Percentiles rank a stretch among this genome's conserved stretches.
phyloP scores from a whole-genome alignment of 495 filamentous ascomycete genomes.

The Terfezia boudieri region DNA sequence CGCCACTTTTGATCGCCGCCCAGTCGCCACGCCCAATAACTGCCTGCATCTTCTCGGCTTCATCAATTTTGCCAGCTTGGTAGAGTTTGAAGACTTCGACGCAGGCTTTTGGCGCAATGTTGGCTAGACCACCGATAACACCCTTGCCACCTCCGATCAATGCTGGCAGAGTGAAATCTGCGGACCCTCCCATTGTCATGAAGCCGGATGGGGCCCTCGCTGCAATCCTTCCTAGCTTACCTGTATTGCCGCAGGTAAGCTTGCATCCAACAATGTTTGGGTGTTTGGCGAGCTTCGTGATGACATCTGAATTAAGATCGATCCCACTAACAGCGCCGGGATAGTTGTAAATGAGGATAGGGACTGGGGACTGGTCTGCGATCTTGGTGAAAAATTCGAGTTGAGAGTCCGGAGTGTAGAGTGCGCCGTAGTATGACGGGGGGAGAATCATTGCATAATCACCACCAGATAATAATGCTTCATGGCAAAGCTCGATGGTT shows the following conservation, averaged over 20 bases:
- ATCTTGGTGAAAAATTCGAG: conserved; percentile 55
- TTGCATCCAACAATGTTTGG: conserved; percentile 80
- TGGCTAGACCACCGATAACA: conserved; percentile 65
- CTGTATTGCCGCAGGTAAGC: conserved; percentile 84
- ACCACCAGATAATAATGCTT: conserved; percentile 51
- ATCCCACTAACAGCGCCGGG: conserved; percentile 60
- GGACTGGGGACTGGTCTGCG: conserved; percentile 61
- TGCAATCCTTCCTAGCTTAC: conserved; percentile 64
- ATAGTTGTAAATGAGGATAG: conserved; percentile 85
- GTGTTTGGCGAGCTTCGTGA: conserved; percentile 50
- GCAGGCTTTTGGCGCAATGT: conserved; percentile 60
- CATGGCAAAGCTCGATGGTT: conserved; percentile 56
- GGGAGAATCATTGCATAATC: conserved; percentile 72
- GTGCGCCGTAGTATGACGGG: conserved; percentile 58
- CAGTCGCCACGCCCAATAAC: conserved; percentile 68
- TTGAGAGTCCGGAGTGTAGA: conserved; percentile 35
- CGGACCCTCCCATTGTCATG: conserved; percentile 49
- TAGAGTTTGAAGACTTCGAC: conserved; percentile 52
- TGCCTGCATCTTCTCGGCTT: conserved; percentile 57
- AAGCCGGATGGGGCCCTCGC: conserved; percentile 32
- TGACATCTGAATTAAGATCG: conserved; percentile 62
- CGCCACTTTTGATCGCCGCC: conserved; percentile 66
- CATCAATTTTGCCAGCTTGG: conserved; percentile 38
- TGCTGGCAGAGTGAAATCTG: conserved; percentile 73
- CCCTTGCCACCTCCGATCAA: conserved; percentile 67